Conservation (phyloP, 139 green algal species). For the Chlamydomonas schloesseri region DNA sequence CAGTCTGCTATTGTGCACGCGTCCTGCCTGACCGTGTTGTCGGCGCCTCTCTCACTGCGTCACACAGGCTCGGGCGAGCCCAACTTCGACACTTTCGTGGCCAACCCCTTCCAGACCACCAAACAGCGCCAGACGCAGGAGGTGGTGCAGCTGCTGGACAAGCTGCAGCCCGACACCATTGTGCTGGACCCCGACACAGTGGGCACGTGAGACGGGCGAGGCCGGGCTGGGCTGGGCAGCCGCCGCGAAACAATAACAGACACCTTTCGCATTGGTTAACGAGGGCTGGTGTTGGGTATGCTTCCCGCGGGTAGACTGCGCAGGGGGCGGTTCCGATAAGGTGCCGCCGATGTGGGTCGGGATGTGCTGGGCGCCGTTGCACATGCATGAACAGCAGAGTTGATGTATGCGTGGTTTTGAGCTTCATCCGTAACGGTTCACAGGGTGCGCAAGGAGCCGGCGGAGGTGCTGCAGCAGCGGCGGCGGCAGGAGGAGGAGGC, state of each 20-base stretch:
- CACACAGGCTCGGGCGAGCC: slow-evolving; percentile 85
- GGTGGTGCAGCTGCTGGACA: slow-evolving; percentile 95
- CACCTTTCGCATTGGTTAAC: too few species aligned
- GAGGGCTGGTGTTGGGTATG: too few species aligned
- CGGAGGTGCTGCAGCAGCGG: slow-evolving; percentile 80
- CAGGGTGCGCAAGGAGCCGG: slow-evolving; percentile 79
- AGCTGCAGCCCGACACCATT: slow-evolving; percentile 97
- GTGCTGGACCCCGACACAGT: slow-evolving; percentile 91
- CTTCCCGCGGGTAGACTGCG: too few species aligned
- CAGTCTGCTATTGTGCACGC: too few species aligned
- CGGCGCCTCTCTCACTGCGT: too few species aligned
- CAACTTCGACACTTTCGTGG: slow-evolving; percentile 98
- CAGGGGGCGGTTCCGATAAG: too few species aligned
- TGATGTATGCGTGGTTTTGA: too few species aligned
- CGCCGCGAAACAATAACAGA: not conserved
- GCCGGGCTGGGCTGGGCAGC: not conserved
- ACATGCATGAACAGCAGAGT: too few species aligned
- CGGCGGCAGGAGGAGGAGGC: slow-evolving; percentile 46
- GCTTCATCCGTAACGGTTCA: too few species aligned
- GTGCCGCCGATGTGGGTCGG: too few species aligned
- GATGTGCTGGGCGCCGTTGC: too few species aligned
- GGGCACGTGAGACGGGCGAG: slow-evolving; percentile 68
- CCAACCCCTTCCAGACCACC: slow-evolving; percentile 89
- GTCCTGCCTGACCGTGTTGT: too few species aligned
- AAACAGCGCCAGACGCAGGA: slow-evolving; percentile 91